A percentile compares a stretch with the other conserved stretches of the same genome.
phyloP scores from a whole-genome alignment of 495 filamentous ascomycete species.

The Xylaria cubensis region DNA sequence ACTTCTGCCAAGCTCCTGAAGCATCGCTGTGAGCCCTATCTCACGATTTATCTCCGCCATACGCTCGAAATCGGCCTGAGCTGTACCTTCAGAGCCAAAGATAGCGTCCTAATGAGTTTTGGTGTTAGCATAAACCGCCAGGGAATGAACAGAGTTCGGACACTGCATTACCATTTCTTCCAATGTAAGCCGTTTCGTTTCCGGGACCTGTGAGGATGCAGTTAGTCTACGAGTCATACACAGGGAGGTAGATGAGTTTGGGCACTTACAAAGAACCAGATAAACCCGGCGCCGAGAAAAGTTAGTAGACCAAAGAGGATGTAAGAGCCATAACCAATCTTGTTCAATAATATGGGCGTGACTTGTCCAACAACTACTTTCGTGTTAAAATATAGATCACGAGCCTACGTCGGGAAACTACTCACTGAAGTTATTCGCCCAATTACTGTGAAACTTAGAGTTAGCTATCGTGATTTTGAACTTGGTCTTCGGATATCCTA shows the following conservation, averaged over 20 bases:
- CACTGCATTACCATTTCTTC: constrained; percentile 58
- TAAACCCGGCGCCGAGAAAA: constrained; percentile 71
- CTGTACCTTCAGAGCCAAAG: constrained; percentile 74
- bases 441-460: constrained; percentile 40
- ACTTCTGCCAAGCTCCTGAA: constrained; percentile 37
- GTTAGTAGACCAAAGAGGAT: constrained; percentile 79
- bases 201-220: constrained; percentile 51
- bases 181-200: constrained; percentile 51
- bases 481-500: too few species aligned
- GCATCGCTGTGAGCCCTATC: constrained; percentile 63
- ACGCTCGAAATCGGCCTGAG: constrained; percentile 72
- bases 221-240: constrained; percentile 44
- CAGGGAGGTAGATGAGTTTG: neutral
- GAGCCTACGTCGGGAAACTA: neutral
- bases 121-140: constrained; percentile 44
- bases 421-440: constrained; percentile 61
- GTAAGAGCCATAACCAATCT: constrained; percentile 78
- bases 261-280: constrained; percentile 68
- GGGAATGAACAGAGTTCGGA: neutral
- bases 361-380: constrained; percentile 67
- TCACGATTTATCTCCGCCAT: constrained; percentile 77
- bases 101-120: constrained; percentile 64
- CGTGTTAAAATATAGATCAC: constrained; percentile 12
- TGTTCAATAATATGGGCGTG: constrained; percentile 75
- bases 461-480: neutral